These are phyloP conservation scores for Candida railenensis DNA, from an alignment of 805 yeast genomes.

Conservation along the genomic window DNA sequence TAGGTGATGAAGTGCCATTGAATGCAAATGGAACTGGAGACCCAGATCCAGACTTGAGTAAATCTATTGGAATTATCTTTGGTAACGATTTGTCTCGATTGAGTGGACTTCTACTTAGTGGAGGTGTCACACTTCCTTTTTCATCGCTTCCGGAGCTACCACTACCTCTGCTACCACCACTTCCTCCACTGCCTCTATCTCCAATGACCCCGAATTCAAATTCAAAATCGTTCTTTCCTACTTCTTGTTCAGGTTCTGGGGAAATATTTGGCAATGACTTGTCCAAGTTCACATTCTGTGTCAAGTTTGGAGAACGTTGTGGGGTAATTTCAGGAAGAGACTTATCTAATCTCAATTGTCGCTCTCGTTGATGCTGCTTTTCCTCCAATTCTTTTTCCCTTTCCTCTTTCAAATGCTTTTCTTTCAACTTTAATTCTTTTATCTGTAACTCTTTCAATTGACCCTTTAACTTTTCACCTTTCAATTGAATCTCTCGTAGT, in stretches of 20 bases:
- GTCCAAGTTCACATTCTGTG: neutral
- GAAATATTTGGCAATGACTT: slow-evolving; percentile 3
- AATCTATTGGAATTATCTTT: neutral
- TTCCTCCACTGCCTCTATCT: neutral
- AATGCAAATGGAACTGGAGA: neutral
- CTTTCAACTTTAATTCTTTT: slow-evolving; percentile 2
- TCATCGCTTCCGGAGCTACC: neutral
- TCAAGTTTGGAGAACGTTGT: neutral
- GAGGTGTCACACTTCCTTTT: neutral
- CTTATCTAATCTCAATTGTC: slow-evolving; percentile 1
- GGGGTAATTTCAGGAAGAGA: slow-evolving; percentile 1
- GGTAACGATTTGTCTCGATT: neutral
- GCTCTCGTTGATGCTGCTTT: neutral
- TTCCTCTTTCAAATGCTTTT: neutral
- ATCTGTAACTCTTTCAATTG: slow-evolving; percentile 5
- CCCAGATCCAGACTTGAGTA: neutral
- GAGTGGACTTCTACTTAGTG: neutral
- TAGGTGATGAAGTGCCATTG: neutral
- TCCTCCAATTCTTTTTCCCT: neutral
- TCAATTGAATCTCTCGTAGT: slow-evolving; percentile 2
- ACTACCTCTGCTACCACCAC: neutral
- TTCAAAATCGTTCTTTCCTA: neutral
- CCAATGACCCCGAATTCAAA: neutral
- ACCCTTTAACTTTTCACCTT: slow-evolving; percentile 3
- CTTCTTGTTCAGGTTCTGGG: slow-evolving; percentile 1